These are phyloP conservation scores for Yamadazyma nakazawae DNA, from an alignment of 805 yeast species.

Conservation along the genomic window DNA sequence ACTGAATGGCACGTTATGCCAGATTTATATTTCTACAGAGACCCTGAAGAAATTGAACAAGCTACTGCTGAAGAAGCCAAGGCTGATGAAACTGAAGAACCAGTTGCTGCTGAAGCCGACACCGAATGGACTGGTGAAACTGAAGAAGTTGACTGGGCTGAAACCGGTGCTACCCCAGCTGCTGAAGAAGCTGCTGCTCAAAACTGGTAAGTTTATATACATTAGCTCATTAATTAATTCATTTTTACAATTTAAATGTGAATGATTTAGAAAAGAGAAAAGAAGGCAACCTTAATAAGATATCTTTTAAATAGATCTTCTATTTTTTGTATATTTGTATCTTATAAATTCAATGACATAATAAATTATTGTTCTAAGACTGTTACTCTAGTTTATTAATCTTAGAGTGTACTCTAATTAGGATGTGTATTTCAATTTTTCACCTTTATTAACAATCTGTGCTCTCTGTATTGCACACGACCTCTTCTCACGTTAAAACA, in stretches of 20 bases:
- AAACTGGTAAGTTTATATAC: slow-evolving; percentile 36
- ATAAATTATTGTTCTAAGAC: slow-evolving; percentile 7
- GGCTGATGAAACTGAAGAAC: slow-evolving; percentile 52
- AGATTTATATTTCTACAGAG: slow-evolving; percentile 99
- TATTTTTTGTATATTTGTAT: slow-evolving; percentile 16
- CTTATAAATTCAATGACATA: slow-evolving; percentile 18
- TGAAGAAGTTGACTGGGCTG: slow-evolving; percentile 66
- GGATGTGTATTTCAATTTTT: no score
- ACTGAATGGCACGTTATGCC: slow-evolving; percentile 99
- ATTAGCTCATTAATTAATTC: slow-evolving; percentile 12
- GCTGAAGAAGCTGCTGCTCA: slow-evolving; percentile 76
- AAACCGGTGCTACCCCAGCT: slow-evolving; percentile 49
- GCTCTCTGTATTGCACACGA: slow-evolving; percentile 2
- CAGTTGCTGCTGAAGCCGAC: slow-evolving; percentile 60
- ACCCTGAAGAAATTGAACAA: slow-evolving; percentile 98
- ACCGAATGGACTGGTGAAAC: slow-evolving; percentile 56
- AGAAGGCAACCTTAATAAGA: slow-evolving; percentile 12
- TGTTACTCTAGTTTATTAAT: neutral
- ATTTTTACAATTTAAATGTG: slow-evolving; percentile 7
- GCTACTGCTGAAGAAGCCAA: slow-evolving; percentile 57
- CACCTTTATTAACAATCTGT: no score
- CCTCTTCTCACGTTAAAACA: neutral
- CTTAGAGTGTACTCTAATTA: no score
- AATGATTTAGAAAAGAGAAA: slow-evolving; percentile 8
- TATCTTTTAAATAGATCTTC: slow-evolving; percentile 15